Conservation (phyloP, 306 rosid species). For the Gillenia trifoliata region DNA sequence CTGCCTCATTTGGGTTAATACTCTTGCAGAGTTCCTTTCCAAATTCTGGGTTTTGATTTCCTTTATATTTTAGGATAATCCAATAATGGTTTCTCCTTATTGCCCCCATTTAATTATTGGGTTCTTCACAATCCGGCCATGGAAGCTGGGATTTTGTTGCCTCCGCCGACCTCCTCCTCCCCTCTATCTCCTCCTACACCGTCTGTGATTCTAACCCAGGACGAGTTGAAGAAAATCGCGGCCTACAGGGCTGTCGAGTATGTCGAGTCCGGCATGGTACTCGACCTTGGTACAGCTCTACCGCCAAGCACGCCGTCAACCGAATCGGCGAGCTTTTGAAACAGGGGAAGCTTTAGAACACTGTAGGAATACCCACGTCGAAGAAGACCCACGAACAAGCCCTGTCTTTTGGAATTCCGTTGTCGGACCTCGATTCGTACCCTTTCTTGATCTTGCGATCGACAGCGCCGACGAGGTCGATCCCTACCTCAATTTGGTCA, state of each 20-base stretch:
- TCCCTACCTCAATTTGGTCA: conserved; percentile 60
- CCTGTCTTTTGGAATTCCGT: conserved; percentile 58
- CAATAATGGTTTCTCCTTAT: conserved; percentile 47
- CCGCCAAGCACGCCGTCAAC: conserved; percentile 73
- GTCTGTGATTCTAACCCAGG: conserved; percentile 57
- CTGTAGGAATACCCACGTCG: conserved; percentile 81
- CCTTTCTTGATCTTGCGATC: conserved; percentile 70
- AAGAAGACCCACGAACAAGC: conserved; percentile 72
- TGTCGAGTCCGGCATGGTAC: conserved; percentile 83
- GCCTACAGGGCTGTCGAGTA: conserved; percentile 87
- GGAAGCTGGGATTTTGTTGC: conserved; percentile 47
- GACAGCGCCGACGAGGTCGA: conserved; percentile 97
- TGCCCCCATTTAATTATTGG: conserved; percentile 49
- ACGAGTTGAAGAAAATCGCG: conserved; percentile 81
- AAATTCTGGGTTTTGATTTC: not conserved
- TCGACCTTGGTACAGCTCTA: conserved; percentile 84
- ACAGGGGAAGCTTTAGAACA: conserved; percentile 57
- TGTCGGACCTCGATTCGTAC: conserved; percentile 68
- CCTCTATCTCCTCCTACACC: conserved; percentile 12
- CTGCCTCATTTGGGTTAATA: too few relatives aligned
- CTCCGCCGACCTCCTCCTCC: conserved; percentile 39
- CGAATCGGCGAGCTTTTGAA: conserved; percentile 77
- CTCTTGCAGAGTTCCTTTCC: too few relatives aligned
- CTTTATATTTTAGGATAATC: not conserved
- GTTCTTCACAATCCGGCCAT: conserved; percentile 47